Evolutionary conservation across 345 rosid genomes (phyloP).

Genomic region (Camelina sativa): DNA sequence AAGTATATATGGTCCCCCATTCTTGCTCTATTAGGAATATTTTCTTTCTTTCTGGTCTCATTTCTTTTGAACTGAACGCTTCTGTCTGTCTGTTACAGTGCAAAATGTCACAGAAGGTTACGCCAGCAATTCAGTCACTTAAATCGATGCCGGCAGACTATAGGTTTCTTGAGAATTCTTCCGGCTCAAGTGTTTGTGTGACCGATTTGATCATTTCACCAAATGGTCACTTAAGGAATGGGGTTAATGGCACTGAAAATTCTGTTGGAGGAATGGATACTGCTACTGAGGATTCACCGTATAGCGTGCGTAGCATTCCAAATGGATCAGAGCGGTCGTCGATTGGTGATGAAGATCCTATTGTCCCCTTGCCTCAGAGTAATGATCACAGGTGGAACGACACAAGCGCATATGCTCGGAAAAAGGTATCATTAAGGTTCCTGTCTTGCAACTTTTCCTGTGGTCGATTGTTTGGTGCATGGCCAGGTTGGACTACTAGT

Average conservation of each 20-base stretch:
- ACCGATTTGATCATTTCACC: conserved; percentile 45
- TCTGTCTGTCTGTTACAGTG: conserved; percentile 46
- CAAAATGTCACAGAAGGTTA: conserved; percentile 61
- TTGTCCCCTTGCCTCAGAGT: conserved; percentile 52
- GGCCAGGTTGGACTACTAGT: conserved; percentile 14
- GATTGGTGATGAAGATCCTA: conserved; percentile 52
- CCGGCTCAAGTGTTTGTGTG: conserved; percentile 36
- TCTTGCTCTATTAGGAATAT: conserved; percentile 46
- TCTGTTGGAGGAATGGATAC: conserved; percentile 39
- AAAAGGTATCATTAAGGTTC: conserved; percentile 61
- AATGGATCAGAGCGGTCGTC: conserved; percentile 56
- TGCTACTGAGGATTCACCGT: conserved; percentile 78
- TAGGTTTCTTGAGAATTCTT: conserved; percentile 50
- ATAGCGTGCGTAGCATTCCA: conserved; percentile 47
- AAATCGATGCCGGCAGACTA: conserved; percentile 75
- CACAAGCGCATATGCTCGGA: conserved; percentile 62
- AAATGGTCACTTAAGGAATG: conserved; percentile 48
- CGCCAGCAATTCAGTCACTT: conserved; percentile 63
- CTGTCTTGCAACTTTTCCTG: not conserved
- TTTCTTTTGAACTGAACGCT: conserved; percentile 41
- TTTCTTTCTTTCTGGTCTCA: conserved; percentile 43
- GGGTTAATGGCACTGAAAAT: conserved; percentile 44
- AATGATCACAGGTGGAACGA: conserved; percentile 76
- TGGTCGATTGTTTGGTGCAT: conserved; percentile 4
- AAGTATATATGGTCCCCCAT: conserved; percentile 57